Base-by-base conservation (phyloP, 139 green algal genomes). In the Chlamydomonas eustigma region DNA sequence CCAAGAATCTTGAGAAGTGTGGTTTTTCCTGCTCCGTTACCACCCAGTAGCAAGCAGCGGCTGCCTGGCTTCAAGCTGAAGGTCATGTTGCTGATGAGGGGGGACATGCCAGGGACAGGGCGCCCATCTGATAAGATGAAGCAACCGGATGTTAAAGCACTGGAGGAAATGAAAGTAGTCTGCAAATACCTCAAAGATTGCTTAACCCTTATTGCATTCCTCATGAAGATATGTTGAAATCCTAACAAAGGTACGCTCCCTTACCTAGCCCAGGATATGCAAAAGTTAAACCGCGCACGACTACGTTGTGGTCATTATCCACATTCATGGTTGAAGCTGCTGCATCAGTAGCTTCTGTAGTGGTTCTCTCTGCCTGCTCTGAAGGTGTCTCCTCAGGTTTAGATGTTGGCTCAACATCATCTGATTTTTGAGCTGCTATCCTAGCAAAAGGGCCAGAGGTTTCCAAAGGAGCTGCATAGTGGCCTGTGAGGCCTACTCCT, bases 21-120 rank as follows among this genome's bases (percentile, higher is more conserved):
- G 1, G 92, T 96, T 76, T 96, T 97, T n/a, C 92, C 92, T 31
- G 88, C 90, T 6, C 93, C 93, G 71, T 97, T 97, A 22, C 89
- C 83, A 1, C 93, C 93, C 1, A 97, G 84, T 8, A 97, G 86
- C 44, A 97, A 83, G 67, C 89, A 94, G 0, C 88, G 78, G 39
- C 73, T 78, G n/a, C 92, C 92, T 2, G 78, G 78, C 0, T 71
- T 72, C 28, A 97, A 74, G 30, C 70, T 51, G 32, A 96, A 71
- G 34, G 33, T 80, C 77, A 97, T 87, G 78, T 92, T 77, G 1
- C 78, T 72, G 22, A 97, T 84, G 0, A 97, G 82, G 0, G 92
- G 88, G 0, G 85, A 78, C 22, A 83, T 50, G 31, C 83, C 88
- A 3, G 86, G 79, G 34, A 95, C 73, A 34, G 92, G 93, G 1